These are phyloP conservation scores for Trichoderma hamatum DNA, from an alignment of 2,329 filamentous ascomycete genomes.

Conservation along the genomic window DNA sequence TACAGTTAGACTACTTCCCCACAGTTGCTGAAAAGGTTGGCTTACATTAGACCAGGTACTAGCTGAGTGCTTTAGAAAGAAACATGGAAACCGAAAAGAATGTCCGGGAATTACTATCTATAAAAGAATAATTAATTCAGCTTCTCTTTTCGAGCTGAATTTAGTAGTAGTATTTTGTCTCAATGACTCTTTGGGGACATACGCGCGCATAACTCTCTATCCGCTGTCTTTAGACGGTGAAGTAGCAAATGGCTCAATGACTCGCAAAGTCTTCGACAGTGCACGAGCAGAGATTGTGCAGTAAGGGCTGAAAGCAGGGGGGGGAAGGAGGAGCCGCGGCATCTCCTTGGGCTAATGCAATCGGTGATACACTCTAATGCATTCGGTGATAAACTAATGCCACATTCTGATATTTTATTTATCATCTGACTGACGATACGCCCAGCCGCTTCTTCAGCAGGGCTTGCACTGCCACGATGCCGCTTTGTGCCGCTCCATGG, in stretches of 20 bases:
- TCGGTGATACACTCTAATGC: neutral
- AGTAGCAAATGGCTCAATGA: constrained; percentile 59
- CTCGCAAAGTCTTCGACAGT: constrained; percentile 78
- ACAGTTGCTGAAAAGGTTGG: neutral
- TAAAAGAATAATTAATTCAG: neutral
- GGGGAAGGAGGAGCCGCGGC: neutral
- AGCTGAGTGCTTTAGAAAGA: neutral
- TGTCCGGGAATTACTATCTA: neutral
- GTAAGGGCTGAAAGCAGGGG: constrained; percentile 63
- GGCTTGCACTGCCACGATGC: neutral
- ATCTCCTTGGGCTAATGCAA: neutral
- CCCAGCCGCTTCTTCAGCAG: neutral
- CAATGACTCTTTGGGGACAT: neutral
- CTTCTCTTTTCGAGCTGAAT: neutral
- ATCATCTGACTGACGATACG: neutral
- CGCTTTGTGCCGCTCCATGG: neutral
- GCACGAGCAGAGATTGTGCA: constrained; percentile 86
- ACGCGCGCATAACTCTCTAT: constrained; percentile 74
- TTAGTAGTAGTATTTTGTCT: neutral
- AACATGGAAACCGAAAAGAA: neutral
- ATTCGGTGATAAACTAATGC: neutral
- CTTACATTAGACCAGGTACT: neutral
- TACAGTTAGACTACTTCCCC: neutral
- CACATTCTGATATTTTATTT: neutral
- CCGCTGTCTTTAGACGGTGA: constrained; percentile 65